Evolutionary conservation across 1,139 yeast genomes (phyloP).

Genomic region (Saccharomyces hybrid): DNA sequence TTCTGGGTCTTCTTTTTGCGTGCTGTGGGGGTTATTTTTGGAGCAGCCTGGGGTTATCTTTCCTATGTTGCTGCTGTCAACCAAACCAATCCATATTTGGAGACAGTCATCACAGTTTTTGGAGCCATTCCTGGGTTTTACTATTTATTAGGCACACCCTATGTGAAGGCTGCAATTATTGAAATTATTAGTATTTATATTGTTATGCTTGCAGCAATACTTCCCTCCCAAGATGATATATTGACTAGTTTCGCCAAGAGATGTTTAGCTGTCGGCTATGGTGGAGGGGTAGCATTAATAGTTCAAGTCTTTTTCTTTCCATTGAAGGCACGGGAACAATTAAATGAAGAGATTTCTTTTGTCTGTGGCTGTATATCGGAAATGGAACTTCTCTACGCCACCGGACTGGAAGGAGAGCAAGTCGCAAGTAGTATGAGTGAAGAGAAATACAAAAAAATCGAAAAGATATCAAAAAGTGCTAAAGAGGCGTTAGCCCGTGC

Average conservation of each 20-base stretch:
- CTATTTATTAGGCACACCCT: constrained; percentile 39
- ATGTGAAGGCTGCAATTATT: constrained; percentile 45
- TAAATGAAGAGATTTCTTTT: constrained; percentile 37
- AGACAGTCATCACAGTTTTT: constrained; percentile 37
- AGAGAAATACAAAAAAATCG: constrained; percentile 27
- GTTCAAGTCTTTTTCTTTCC: constrained; percentile 43
- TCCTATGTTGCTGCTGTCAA: constrained; percentile 39
- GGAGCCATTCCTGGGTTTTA: constrained; percentile 43
- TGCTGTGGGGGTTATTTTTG: constrained; percentile 40
- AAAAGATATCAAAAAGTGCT: constrained; percentile 32
- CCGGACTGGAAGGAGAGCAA: constrained; percentile 37
- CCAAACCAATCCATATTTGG: constrained; percentile 38
- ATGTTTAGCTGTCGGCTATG: constrained; percentile 43
- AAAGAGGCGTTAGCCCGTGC: constrained; percentile 38
- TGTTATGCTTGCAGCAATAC: constrained; percentile 38
- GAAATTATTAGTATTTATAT: constrained; percentile 41
- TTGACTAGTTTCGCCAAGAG: constrained; percentile 41
- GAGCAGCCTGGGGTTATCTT: constrained; percentile 44
- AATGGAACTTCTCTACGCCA: constrained; percentile 35
- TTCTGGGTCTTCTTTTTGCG: constrained; percentile 41
- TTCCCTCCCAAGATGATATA: constrained; percentile 39
- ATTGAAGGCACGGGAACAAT: constrained; percentile 40
- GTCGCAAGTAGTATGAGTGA: constrained; percentile 24
- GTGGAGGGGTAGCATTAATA: constrained; percentile 41
- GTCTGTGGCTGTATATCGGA: constrained; percentile 37